These are phyloP conservation scores for Amanita molliuscula DNA, from an alignment of 768 basidiomycete genomes.

Conservation along the genomic window DNA sequence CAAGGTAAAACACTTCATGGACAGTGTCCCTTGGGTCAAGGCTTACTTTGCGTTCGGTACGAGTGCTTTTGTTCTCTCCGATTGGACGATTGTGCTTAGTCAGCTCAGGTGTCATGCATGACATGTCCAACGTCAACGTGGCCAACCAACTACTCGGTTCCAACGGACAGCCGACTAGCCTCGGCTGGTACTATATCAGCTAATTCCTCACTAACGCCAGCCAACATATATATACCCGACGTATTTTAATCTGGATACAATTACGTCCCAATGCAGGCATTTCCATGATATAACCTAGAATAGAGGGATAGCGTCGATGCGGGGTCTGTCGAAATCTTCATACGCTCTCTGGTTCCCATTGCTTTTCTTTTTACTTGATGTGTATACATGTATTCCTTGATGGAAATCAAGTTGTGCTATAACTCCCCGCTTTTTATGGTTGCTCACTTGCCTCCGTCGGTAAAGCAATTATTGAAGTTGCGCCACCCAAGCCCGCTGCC, in stretches of 20 bases:
- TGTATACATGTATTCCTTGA: slow-evolving; percentile 1
- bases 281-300: not conserved
- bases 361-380: slow-evolving; percentile 1
- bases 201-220: slow-evolving; percentile 7
- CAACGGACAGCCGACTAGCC: slow-evolving; percentile 35
- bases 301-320: not conserved
- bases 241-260: not conserved
- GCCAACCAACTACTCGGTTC: slow-evolving; percentile 40
- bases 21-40: slow-evolving; percentile 29
- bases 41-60: slow-evolving; percentile 52
- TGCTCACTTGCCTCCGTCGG: slow-evolving; percentile 43
- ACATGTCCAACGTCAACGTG: slow-evolving; percentile 46
- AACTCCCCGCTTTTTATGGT: slow-evolving; percentile 20
- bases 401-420: slow-evolving; percentile 1
- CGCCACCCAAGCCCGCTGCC: slow-evolving; percentile 53
- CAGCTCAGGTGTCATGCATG: slow-evolving; percentile 38
- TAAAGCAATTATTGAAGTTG: slow-evolving; percentile 66
- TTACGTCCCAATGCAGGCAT: not conserved
- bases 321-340: slow-evolving; percentile 1
- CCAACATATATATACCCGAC: not conserved
- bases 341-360: not conserved
- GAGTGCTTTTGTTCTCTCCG: slow-evolving; percentile 11
- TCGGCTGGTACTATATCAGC: slow-evolving; percentile 42
- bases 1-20: slow-evolving; percentile 32
- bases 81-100: not conserved